Percentiles rank a stretch among this genome's conserved stretches.
Evolutionary conservation across 1,284 basidiomycete genomes (phyloP).

Genomic region (Sporisorium graminicola): DNA sequence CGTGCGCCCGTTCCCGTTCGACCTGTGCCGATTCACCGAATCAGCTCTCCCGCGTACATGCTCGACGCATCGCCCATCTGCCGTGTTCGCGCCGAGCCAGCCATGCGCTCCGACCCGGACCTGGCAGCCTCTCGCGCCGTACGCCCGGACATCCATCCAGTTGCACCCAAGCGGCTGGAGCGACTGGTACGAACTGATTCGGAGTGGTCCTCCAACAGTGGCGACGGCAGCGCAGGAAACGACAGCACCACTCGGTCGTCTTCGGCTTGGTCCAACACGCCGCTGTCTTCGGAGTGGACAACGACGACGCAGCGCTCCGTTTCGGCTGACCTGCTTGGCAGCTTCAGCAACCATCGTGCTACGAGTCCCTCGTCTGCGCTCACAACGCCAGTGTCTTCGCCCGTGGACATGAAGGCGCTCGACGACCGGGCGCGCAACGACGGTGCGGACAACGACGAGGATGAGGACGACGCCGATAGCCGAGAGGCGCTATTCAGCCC

Average conservation of each 20-base stretch:
- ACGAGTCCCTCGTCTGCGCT: conserved; percentile 26
- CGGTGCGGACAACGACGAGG: conserved; percentile 15
- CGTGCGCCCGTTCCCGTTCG: conserved; percentile 17
- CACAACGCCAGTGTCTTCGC: conserved; percentile 45
- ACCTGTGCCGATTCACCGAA: conserved; percentile 33
- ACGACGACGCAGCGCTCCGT: conserved; percentile 16
- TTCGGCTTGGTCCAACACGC: conserved; percentile 34
- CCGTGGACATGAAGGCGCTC: conserved; percentile 17
- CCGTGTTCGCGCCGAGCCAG: conserved; percentile 26
- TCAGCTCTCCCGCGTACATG: conserved; percentile 50
- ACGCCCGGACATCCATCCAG: conserved; percentile 37
- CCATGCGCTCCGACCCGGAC: conserved; percentile 38
- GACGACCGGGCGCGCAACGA: conserved; percentile 3
- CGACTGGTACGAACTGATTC: conserved; percentile 17
- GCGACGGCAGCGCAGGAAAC: not conserved
- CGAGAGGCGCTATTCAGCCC: conserved; percentile 39
- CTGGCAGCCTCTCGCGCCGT: conserved; percentile 19
- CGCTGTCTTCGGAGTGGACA: conserved; percentile 14
- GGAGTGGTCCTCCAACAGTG: conserved; percentile 13
- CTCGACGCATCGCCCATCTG: conserved; percentile 42
- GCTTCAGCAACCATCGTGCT: conserved; percentile 24
- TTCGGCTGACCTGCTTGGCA: conserved; percentile 27
- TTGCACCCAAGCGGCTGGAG: conserved; percentile 16
- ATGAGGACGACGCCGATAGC: conserved; percentile 12
- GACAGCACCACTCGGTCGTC: conserved; percentile 5